These are phyloP conservation scores for Sphagnurus paluster DNA, from an alignment of 1,284 basidiomycete genomes.

Conservation along the genomic window DNA sequence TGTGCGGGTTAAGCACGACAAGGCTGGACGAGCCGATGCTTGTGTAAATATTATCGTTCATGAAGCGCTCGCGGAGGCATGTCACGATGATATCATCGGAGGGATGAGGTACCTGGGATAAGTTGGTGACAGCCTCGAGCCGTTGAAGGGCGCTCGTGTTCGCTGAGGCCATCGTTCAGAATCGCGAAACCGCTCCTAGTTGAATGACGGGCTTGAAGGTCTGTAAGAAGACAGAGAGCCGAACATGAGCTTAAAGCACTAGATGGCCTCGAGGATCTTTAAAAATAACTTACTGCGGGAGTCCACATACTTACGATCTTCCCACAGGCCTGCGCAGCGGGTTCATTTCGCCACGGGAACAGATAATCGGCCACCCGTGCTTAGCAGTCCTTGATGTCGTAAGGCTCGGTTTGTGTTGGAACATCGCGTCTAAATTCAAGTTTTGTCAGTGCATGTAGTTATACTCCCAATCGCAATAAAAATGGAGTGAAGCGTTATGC, in stretches of 20 bases:
- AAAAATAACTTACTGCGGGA: too few species aligned
- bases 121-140: slow-evolving; percentile 68
- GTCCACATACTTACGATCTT: too few species aligned
- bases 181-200: slow-evolving; percentile 10
- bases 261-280: slow-evolving; percentile 9
- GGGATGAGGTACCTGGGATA: slow-evolving; percentile 56
- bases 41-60: slow-evolving; percentile 83
- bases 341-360: too few species aligned
- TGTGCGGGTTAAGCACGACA: slow-evolving; percentile 88
- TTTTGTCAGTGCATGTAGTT: too few species aligned
- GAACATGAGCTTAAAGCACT: slow-evolving; percentile 8
- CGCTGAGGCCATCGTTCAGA: too few species aligned
- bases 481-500: too few species aligned
- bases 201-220: background rate
- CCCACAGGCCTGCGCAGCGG: too few species aligned
- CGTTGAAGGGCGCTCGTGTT: slow-evolving; percentile 55
- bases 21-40: slow-evolving; percentile 68
- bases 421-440: too few species aligned
- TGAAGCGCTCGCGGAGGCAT: slow-evolving; percentile 84
- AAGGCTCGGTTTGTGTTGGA: too few species aligned
- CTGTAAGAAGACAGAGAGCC: slow-evolving; percentile 3
- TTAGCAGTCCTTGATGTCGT: too few species aligned
- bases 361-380: too few species aligned
- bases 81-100: slow-evolving; percentile 81
- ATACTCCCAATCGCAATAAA: too few species aligned